Conservation (phyloP, 352 stramenopile genomes). For the Globisporangium splendens region DNA sequence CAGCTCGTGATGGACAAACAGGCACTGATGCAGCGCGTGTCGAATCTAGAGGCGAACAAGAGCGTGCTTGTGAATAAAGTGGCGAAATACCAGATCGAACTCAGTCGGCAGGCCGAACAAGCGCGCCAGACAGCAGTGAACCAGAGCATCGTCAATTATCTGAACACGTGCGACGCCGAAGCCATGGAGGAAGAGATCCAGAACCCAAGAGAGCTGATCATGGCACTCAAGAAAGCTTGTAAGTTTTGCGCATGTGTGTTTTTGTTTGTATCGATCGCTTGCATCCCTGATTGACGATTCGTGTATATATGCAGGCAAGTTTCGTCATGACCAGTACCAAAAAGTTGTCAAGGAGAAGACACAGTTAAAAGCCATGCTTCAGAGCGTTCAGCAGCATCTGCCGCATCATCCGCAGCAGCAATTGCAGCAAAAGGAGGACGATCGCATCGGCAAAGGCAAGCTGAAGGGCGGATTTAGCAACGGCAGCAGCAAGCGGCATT, state of each 20-base stretch:
- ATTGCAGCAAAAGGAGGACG: slow-evolving; percentile 12
- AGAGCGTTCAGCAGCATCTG: slow-evolving; percentile 23
- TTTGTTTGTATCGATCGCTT: neutral
- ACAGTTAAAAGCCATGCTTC: slow-evolving; percentile 66
- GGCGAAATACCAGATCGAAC: slow-evolving; percentile 72
- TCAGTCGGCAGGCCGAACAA: slow-evolving; percentile 56
- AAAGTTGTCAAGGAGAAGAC: slow-evolving; percentile 79
- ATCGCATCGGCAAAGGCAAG: slow-evolving; percentile 29
- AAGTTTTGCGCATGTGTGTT: slow-evolving; percentile 13
- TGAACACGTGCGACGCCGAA: slow-evolving; percentile 68
- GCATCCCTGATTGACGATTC: neutral
- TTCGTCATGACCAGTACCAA: slow-evolving; percentile 79
- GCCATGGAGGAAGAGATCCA: slow-evolving; percentile 72
- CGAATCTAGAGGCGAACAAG: slow-evolving; percentile 41
- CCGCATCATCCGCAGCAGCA: neutral
- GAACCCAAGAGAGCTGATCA: slow-evolving; percentile 71
- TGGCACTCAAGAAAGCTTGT: slow-evolving; percentile 79
- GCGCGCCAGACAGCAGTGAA: slow-evolving; percentile 50
- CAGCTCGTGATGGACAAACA: slow-evolving; percentile 63
- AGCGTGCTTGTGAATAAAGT: slow-evolving; percentile 65
- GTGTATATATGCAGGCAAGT: slow-evolving; percentile 26
- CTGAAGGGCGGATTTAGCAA: slow-evolving; percentile 17
- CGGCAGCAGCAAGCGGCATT: slow-evolving; percentile 25
- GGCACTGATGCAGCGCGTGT: slow-evolving; percentile 45
- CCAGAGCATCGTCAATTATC: slow-evolving; percentile 68